A percentile compares a stretch with the other conserved stretches of the same genome.
Conservation (phyloP, 441 rosid genomes). For the Corymbia citriodora region DNA sequence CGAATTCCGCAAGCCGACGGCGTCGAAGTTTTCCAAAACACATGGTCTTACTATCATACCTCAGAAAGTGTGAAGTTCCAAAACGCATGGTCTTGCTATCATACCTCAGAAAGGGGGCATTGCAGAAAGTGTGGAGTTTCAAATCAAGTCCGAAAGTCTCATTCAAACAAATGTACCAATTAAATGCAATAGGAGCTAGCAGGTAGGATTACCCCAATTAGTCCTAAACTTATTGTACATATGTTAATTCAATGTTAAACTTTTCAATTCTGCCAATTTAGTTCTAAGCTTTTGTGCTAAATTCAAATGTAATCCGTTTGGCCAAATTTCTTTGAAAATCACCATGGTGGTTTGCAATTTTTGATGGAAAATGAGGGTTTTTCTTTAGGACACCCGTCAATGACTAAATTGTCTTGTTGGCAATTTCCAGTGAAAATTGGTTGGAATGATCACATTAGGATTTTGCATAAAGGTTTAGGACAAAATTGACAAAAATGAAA, state of each 20-base stretch:
- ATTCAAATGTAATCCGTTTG: neutral
- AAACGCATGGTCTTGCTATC: no score
- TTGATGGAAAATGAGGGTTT: neutral
- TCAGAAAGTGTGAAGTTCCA: neutral
- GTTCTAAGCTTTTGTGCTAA: neutral
- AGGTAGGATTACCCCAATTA: accelerated
- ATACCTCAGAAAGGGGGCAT: no score
- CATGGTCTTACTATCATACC: neutral
- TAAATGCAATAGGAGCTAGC: neutral
- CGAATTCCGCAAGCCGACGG: neutral
- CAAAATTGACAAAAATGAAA: no score
- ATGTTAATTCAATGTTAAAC: accelerated
- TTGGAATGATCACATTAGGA: no score
- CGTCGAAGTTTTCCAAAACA: neutral
- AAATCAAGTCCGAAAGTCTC: neutral
- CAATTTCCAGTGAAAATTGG: no score
- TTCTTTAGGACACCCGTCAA: neutral
- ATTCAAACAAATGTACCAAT: neutral
- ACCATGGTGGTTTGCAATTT: neutral
- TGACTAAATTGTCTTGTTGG: accelerated
- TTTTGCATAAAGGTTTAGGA: no score
- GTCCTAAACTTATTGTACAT: neutral
- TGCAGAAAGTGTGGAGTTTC: no score
- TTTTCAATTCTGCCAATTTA: neutral
- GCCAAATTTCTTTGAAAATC: neutral